These are phyloP conservation scores for Berberis thunbergii DNA, from an alignment of 164 flowering plant species.

Conservation along the genomic window DNA sequence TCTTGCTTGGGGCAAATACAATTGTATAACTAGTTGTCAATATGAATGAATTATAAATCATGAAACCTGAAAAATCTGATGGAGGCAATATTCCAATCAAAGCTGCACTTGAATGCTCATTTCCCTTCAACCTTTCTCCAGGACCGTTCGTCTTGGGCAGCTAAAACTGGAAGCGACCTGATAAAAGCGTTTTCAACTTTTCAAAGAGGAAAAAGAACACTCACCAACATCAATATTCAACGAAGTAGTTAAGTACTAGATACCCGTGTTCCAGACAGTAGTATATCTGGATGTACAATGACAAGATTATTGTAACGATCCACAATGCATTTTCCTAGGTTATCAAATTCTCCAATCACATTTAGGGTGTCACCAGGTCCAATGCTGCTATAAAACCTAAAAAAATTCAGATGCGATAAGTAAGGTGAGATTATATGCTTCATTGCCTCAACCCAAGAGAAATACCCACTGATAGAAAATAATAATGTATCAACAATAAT, in stretches of 20 bases:
- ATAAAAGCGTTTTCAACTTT: slow-evolving; percentile 7
- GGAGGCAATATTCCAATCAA: slow-evolving; percentile 83
- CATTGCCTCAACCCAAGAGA: neutral
- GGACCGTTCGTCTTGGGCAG: slow-evolving; percentile 76
- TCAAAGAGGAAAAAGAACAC: slow-evolving; percentile 3
- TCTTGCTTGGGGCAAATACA: neutral
- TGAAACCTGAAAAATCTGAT: slow-evolving; percentile 87
- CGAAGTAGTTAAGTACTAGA: slow-evolving; percentile 5
- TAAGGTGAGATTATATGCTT: neutral
- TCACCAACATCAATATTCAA: neutral
- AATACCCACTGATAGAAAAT: neutral
- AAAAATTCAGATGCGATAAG: neutral
- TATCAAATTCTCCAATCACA: slow-evolving; percentile 84
- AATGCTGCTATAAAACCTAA: slow-evolving; percentile 72
- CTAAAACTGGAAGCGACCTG: slow-evolving; percentile 88
- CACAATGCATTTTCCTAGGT: slow-evolving; percentile 65
- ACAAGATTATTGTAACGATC: slow-evolving; percentile 51
- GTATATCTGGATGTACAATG: slow-evolving; percentile 76
- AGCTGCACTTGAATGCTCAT: slow-evolving; percentile 68
- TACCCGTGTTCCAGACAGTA: slow-evolving; percentile 95
- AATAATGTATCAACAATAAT: neutral
- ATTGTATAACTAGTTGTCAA: neutral
- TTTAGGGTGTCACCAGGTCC: slow-evolving; percentile 88
- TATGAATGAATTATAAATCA: slow-evolving; percentile 3
- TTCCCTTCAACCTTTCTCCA: slow-evolving; percentile 80